These are phyloP conservation scores for Lepidium aucheri DNA, from an alignment of 345 rosid genomes.

Conservation along the genomic window DNA sequence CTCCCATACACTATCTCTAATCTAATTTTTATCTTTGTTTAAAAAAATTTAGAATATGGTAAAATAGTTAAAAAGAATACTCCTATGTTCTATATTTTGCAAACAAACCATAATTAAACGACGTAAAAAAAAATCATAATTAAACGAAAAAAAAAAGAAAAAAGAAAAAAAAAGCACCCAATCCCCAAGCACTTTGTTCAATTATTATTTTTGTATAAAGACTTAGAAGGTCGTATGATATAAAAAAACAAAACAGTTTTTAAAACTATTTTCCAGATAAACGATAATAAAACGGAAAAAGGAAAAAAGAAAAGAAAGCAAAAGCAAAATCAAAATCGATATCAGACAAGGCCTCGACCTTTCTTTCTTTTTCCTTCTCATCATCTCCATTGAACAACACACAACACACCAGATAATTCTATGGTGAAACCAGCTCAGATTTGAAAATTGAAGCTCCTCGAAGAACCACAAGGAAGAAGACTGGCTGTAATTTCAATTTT, in stretches of 20 bases:
- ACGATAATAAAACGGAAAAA: not conserved
- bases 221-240: not conserved
- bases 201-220: not conserved
- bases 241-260: not conserved
- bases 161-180: not conserved
- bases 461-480: not conserved
- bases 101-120: too few species aligned
- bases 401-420: constrained; percentile 18
- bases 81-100: too few species aligned
- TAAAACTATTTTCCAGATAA: constrained; percentile 6
- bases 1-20: not conserved
- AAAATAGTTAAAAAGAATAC: too few species aligned
- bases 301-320: not conserved
- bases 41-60: too few species aligned
- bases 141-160: too few species aligned
- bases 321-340: constrained; percentile 30
- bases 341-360: constrained; percentile 24
- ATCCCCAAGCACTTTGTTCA: constrained; percentile 5
- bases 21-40: not conserved
- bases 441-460: constrained; percentile 13
- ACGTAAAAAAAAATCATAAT: too few species aligned
- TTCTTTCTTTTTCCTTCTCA: constrained; percentile 17
- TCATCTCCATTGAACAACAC: constrained; percentile 33
- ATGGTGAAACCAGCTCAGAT: constrained; percentile 25
- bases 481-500: not conserved